These are phyloP conservation scores for Kewa caespitosa DNA, from an alignment of 179 eudicot genomes.

Conservation along the genomic window DNA sequence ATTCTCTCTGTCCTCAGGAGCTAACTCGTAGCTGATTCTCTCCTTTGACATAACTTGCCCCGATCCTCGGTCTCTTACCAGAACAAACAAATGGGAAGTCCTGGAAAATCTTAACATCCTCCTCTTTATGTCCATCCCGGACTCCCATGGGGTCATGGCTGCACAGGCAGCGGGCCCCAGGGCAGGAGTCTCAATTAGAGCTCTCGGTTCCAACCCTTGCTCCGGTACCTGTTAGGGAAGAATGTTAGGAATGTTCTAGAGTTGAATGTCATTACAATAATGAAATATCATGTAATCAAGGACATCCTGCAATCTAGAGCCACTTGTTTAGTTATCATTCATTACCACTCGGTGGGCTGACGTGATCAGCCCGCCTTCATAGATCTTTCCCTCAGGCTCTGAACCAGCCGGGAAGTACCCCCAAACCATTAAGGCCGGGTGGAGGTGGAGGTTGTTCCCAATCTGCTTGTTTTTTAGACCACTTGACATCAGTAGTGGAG, in stretches of 20 bases:
- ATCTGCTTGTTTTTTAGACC: slow-evolving; percentile 42
- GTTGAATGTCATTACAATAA: too few relatives aligned
- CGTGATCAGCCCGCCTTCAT: slow-evolving; percentile 72
- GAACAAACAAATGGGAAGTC: slow-evolving; percentile 55
- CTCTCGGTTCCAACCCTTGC: slow-evolving; percentile 37
- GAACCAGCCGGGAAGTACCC: slow-evolving; percentile 60
- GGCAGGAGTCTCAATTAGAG: slow-evolving; percentile 56
- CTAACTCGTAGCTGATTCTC: slow-evolving; percentile 33
- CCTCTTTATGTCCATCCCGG: slow-evolving; percentile 52
- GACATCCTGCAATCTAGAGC: too few relatives aligned
- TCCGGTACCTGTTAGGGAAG: too few relatives aligned
- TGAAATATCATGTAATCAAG: too few relatives aligned
- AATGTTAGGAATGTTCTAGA: too few relatives aligned
- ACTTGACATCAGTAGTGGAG: slow-evolving; percentile 56
- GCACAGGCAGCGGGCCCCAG: slow-evolving; percentile 67
- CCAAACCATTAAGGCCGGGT: slow-evolving; percentile 55
- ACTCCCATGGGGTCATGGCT: slow-evolving; percentile 57
- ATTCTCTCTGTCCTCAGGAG: slow-evolving; percentile 45
- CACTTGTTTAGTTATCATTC: too few relatives aligned
- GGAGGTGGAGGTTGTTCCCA: slow-evolving; percentile 41
- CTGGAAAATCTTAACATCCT: slow-evolving; percentile 51
- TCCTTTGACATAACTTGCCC: slow-evolving; percentile 37
- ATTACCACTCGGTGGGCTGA: slow-evolving; percentile 53
- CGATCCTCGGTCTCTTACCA: slow-evolving; percentile 50
- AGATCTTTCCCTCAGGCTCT: slow-evolving; percentile 43